These are phyloP conservation scores for Helianthus tuberosus DNA, from an alignment of 129 eudicot genomes.

Conservation along the genomic window DNA sequence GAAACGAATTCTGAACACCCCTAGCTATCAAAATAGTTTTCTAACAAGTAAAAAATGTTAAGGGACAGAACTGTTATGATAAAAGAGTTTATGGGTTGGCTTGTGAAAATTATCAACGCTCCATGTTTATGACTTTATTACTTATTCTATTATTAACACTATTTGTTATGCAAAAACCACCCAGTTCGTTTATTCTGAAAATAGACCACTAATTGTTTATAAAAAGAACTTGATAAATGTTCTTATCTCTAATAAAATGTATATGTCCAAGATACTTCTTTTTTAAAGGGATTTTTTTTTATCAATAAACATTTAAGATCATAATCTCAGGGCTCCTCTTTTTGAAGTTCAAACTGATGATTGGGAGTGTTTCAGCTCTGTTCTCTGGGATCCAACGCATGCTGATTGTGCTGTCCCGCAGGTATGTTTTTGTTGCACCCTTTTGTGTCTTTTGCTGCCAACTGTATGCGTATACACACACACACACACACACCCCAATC, in stretches of 20 bases:
- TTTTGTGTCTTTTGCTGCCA: not conserved
- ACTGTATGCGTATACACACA: not conserved
- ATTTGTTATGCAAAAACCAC: not conserved
- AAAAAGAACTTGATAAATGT: not conserved
- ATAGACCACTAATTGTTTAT: not conserved
- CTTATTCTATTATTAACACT: not conserved
- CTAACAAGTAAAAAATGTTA: not conserved
- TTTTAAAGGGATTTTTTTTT: not conserved
- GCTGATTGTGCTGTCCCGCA: constrained; percentile 99
- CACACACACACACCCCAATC: no score
- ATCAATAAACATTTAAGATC: not conserved
- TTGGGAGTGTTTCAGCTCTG: constrained; percentile 85
- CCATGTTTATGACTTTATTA: not conserved
- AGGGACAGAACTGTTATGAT: not conserved
- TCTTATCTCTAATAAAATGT: no score
- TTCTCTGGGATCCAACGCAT: constrained; percentile 87
- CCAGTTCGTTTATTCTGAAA: not conserved
- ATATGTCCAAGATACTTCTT: constrained; percentile 6
- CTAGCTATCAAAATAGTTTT: not conserved
- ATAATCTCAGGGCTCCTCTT: constrained; percentile 86
- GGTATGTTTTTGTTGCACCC: constrained; percentile 40
- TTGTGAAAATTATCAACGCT: not conserved
- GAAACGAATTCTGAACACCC: no score
- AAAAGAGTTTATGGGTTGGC: not conserved
- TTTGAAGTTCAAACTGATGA: constrained; percentile 93